These are phyloP conservation scores for Fraxinus greggii DNA, from an alignment of 305 asterid species.

Conservation along the genomic window DNA sequence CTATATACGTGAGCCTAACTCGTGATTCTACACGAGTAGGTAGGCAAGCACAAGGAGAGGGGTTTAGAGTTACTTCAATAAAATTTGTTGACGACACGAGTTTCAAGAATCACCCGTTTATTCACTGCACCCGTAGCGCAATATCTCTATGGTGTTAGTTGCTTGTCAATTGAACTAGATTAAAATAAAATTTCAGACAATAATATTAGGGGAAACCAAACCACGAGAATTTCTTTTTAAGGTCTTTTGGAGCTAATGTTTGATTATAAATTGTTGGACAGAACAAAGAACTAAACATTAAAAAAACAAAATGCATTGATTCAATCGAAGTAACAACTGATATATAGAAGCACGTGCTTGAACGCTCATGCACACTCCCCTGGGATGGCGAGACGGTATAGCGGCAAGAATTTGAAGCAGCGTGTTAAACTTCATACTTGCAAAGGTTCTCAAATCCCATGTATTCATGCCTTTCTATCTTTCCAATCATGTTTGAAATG, in stretches of 20 bases:
- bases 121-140: not conserved
- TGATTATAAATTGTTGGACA: not conserved
- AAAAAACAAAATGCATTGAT: not conserved
- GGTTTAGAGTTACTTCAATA: not conserved
- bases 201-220: not conserved
- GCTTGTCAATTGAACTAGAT: not conserved
- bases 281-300: not conserved
- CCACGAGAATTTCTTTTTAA: not conserved
- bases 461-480: conserved; percentile 67
- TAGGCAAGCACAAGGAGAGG: not conserved
- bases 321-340: not conserved
- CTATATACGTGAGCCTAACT: not conserved
- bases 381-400: not conserved
- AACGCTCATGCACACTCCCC: conserved; percentile 7
- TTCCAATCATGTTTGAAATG: conserved; percentile 76
- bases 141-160: not conserved
- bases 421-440: conserved; percentile 54
- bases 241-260: conserved; percentile 11
- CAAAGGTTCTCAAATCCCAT: conserved; percentile 95
- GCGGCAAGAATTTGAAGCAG: not conserved
- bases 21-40: not conserved
- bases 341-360: conserved; percentile 18
- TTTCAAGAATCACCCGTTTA: not conserved
- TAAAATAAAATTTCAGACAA: not conserved
- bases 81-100: not conserved